Percentiles rank a stretch among this genome's conserved stretches.
phyloP scores from a whole-genome alignment of 768 basidiomycete species.

The Kwoniella sp. region DNA sequence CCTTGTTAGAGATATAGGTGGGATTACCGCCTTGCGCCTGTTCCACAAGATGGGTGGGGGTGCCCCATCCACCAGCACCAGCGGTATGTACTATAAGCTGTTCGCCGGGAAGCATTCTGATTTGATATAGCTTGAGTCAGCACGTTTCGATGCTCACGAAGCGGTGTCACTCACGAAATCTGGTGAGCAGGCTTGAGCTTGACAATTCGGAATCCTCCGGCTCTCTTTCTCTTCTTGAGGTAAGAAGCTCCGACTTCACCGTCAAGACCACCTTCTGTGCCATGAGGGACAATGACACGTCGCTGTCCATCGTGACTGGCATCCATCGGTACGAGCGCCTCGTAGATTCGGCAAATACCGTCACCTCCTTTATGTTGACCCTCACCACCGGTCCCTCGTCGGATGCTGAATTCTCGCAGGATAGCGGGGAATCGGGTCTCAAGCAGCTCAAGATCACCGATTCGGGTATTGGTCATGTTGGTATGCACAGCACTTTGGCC shows the following conservation, averaged over 20 bases:
- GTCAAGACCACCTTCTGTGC: slow-evolving; percentile 58
- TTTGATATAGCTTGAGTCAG: neutral
- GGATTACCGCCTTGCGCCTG: neutral
- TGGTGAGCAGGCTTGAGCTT: slow-evolving; percentile 26
- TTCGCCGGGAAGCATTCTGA: slow-evolving; percentile 24
- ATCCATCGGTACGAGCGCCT: slow-evolving; percentile 38
- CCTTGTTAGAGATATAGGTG: slow-evolving; percentile 15
- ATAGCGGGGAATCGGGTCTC: slow-evolving; percentile 44
- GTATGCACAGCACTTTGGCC: slow-evolving; percentile 40
- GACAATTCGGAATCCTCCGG: slow-evolving; percentile 19
- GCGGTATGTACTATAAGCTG: slow-evolving; percentile 36
- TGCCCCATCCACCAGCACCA: slow-evolving; percentile 46
- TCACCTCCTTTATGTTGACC: slow-evolving; percentile 45
- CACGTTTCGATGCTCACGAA: no score
- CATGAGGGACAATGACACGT: slow-evolving; percentile 45
- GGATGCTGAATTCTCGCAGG: slow-evolving; percentile 42
- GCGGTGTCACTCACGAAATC: slow-evolving; percentile 13
- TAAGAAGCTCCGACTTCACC: slow-evolving; percentile 27
- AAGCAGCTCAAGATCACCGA: slow-evolving; percentile 45
- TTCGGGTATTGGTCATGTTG: slow-evolving; percentile 34
- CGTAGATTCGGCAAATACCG: slow-evolving; percentile 43
- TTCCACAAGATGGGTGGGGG: neutral
- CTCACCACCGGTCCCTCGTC: slow-evolving; percentile 38
- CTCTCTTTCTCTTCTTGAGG: slow-evolving; percentile 18
- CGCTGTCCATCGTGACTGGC: slow-evolving; percentile 40